Base-by-base conservation (phyloP, 441 rosid genomes). In the Eutrema salsugineum region DNA sequence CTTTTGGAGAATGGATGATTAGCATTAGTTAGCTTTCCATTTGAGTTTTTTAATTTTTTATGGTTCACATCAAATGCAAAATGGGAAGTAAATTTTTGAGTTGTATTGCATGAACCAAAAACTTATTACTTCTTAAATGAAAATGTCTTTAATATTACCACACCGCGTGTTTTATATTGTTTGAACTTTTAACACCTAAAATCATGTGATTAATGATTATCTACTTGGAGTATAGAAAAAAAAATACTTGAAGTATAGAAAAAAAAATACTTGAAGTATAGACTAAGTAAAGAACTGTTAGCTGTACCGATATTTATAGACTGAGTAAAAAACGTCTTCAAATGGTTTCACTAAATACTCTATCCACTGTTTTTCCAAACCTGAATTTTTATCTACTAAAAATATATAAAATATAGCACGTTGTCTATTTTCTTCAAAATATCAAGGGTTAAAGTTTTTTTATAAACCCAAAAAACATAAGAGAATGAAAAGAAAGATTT, bases 301-400 rank as follows among this genome's bases (percentile, higher is more conserved):
- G 12, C 4, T 50, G 33, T n/a, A 12, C 51, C 1, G 5, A 47
- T 33, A 20, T 70, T 7, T 17, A n/a, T n/a, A n/a, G 58, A 72
- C 12, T 65, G 15, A 19, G 19, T 40, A 56, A 28, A 28, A 72
- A 47, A 57, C 60, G 71, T 65, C 53, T 19, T 70, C 35, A 20
- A 11, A 64, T 53, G 33, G 39, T 48, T 63, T 48, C 68, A 48
- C n/a, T 19, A 28, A 63, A 20, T 64, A 49, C 28, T 10, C 28
- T 10, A 44, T 46, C 28, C 28, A 33, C 5, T 30, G 20, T 61
- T 55, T 20, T 10, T 54, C 20, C 10, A 32, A 54, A 67, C 63
- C 14, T 57, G 40, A 42, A 16, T 28, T 12, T 2, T 53, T 2
- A n/a, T 22, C 11, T 11, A 5, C 9, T 19, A 53, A 17, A 38